Percentiles rank a stretch among this genome's conserved stretches.
Evolutionary conservation across 805 yeast species (phyloP).

Genomic region (Ogataea trehaloabstinens): DNA sequence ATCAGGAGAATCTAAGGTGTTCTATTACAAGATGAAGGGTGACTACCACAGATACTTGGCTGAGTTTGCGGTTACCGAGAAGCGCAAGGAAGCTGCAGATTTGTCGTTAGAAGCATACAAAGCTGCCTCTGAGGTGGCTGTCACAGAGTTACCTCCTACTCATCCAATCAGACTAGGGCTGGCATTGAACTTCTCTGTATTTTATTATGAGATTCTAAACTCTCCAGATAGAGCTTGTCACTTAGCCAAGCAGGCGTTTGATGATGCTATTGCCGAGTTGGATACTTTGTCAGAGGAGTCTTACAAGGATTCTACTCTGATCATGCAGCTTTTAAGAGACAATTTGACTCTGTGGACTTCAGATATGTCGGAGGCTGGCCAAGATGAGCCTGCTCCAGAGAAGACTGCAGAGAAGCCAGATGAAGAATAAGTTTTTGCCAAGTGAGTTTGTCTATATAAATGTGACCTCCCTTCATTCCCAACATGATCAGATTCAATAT

Average conservation of each 20-base stretch:
- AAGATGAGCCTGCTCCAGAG: conserved; percentile 48
- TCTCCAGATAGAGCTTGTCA: conserved; percentile 99
- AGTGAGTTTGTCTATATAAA: conserved; percentile 22
- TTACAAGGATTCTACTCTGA: conserved; percentile 96
- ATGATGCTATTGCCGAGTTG: conserved; percentile 98
- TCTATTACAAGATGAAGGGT: conserved; percentile 99
- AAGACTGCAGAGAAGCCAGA: conserved; percentile 31
- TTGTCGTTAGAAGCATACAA: conserved; percentile 92
- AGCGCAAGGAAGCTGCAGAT: conserved; percentile 90
- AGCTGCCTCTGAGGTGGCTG: conserved; percentile 95
- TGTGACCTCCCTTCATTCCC: conserved; percentile 12
- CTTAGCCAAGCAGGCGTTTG: conserved; percentile 98
- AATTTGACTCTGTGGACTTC: conserved; percentile 97
- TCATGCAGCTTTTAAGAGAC: conserved; percentile 98
- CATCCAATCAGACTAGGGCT: conserved; percentile 98
- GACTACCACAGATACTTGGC: conserved; percentile 99
- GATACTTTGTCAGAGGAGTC: conserved; percentile 97
- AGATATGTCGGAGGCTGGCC: conserved; percentile 83
- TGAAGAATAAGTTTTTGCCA: conserved; percentile 25
- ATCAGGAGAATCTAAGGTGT: conserved; percentile 96
- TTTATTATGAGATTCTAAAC: conserved; percentile 96
- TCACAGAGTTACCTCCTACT: conserved; percentile 95
- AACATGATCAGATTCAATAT: too few species aligned
- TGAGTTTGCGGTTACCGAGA: conserved; percentile 89
- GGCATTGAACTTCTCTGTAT: conserved; percentile 96